Percentiles rank a stretch among this genome's conserved stretches.
These are phyloP conservation scores for Citrus glauca DNA, from an alignment of 345 rosid species.

Conservation along the genomic window DNA sequence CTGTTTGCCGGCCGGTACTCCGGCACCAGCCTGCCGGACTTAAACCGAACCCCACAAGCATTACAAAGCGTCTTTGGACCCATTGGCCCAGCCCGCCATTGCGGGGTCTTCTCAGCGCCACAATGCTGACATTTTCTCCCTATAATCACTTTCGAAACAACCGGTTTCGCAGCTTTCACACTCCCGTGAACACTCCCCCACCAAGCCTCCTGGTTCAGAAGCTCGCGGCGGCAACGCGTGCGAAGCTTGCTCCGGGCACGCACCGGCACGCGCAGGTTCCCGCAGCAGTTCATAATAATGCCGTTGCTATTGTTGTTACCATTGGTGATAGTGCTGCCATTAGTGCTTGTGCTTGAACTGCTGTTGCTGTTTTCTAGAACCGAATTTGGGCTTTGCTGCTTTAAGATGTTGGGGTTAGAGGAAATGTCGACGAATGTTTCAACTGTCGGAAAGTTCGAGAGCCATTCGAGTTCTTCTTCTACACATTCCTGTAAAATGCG, in stretches of 20 bases:
- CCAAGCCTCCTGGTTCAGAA: slow-evolving; percentile 17
- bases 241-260: slow-evolving; percentile 67
- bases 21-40: slow-evolving; percentile 79
- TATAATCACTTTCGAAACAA: slow-evolving; percentile 11
- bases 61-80: slow-evolving; percentile 87
- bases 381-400: slow-evolving; percentile 61
- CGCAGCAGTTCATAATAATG: slow-evolving; percentile 37
- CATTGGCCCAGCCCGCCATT: slow-evolving; percentile 79
- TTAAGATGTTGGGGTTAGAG: slow-evolving; percentile 25
- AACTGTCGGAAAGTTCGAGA: slow-evolving; percentile 59
- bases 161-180: slow-evolving; percentile 12
- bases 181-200: slow-evolving; percentile 42
- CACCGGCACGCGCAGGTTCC: slow-evolving; percentile 38
- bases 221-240: slow-evolving; percentile 36
- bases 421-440: slow-evolving; percentile 50
- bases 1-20: slow-evolving; percentile 84
- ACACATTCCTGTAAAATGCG: slow-evolving; percentile 35
- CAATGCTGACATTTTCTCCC: slow-evolving; percentile 89
- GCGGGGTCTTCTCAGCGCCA: slow-evolving; percentile 82
- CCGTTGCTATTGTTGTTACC: slow-evolving; percentile 10
- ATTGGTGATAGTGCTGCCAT: slow-evolving; percentile 31
- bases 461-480: slow-evolving; percentile 90
- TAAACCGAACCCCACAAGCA: slow-evolving; percentile 84
- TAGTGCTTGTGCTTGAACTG: slow-evolving; percentile 24
- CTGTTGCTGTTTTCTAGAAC: slow-evolving; percentile 61